Base-by-base conservation (phyloP, 2,329 filamentous ascomycete genomes). In the Trichoderma guizhouense region DNA sequence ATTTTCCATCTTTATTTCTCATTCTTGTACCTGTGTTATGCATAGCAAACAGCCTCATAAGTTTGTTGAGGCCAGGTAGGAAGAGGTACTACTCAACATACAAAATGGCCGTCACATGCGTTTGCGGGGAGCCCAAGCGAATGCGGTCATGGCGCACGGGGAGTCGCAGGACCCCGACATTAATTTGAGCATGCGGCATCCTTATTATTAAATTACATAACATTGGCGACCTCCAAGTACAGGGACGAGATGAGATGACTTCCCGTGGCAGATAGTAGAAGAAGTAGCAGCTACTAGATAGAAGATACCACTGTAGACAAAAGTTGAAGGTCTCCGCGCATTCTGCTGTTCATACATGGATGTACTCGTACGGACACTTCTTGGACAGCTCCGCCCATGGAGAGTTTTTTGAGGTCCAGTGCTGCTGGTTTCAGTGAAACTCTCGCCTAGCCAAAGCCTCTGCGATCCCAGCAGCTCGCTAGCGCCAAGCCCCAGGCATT, bases 401-500 rank as follows among this genome's bases (percentile, higher is more conserved):
- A n/a, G 39, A 43, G 39, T 43, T 43, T 24, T 24, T 53, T 51
- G 47, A 53, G 21, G 1, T 43, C 36, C 36, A 43, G 39, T 12
- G 47, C 47, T 12, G 47, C 47, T 53, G 43, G 51, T 57, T 43
- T 58, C 64, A 67, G 24, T 32, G 51, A 43, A 67, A 67, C 28
- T 58, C 32, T 15, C 62, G 62, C 62, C 39, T 51, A 18, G 43
- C 63, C 47, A 53, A 30, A 65, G 63, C 26, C 64, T 39, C 15
- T 1, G n/a, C 47, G 7, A 53, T 32, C 18, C 63, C n/a, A 36
- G 28, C 63, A 66, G 55, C 55, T 32, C 55, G 53, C 55, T 61
- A 53, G 67, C 67, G 67, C 55, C 36, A 69, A 69, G 55, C 66
- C 53, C n/a, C 66, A 28, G 55, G 66, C 66, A 69, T 53, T 51